Conservation (phyloP, 2,329 filamentous ascomycete genomes). For the Fusarium armeniacum region DNA sequence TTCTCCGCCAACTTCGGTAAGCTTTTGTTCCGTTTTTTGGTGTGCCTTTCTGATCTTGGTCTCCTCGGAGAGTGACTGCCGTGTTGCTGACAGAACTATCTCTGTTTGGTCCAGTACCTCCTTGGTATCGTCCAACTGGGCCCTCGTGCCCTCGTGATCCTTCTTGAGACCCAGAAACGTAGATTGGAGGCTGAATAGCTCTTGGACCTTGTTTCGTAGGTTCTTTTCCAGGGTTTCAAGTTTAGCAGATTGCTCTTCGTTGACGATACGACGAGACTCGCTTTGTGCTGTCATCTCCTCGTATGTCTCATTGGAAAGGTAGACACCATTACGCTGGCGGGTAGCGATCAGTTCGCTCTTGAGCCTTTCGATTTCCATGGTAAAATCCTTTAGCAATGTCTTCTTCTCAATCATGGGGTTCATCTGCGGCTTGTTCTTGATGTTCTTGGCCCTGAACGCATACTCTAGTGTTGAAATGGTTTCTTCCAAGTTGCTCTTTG, state of each 20-base stretch:
- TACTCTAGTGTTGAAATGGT: conserved; percentile 99
- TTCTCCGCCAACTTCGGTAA: conserved; percentile 79
- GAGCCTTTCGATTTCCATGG: conserved; percentile 91
- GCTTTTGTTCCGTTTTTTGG: conserved; percentile 83
- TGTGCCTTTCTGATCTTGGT: conserved; percentile 84
- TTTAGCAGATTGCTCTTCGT: conserved; percentile 91
- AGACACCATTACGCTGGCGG: conserved; percentile 93
- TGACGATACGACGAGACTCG: conserved; percentile 90
- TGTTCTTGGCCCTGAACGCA: conserved; percentile 97
- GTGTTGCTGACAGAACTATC: conserved; percentile 82
- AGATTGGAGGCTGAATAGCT: conserved; percentile 87
- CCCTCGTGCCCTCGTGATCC: conserved; percentile 83
- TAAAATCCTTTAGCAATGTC: conserved; percentile 90
- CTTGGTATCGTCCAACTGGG: conserved; percentile 82
- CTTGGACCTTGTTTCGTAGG: conserved; percentile 92
- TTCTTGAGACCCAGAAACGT: conserved; percentile 91
- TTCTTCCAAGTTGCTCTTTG: conserved; percentile 95
- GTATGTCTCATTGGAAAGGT: conserved; percentile 88
- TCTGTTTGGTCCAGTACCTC: conserved; percentile 89
- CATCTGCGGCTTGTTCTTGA: conserved; percentile 96
- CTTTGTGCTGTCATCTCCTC: conserved; percentile 93
- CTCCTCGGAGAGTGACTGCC: conserved; percentile 83
- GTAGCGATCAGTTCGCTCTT: conserved; percentile 95
- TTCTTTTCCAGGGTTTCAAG: conserved; percentile 94
- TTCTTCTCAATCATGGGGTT: conserved; percentile 95